Conservation (phyloP, 192 early-diverging fungal genomes). For the Gonapodya prolifera region DNA sequence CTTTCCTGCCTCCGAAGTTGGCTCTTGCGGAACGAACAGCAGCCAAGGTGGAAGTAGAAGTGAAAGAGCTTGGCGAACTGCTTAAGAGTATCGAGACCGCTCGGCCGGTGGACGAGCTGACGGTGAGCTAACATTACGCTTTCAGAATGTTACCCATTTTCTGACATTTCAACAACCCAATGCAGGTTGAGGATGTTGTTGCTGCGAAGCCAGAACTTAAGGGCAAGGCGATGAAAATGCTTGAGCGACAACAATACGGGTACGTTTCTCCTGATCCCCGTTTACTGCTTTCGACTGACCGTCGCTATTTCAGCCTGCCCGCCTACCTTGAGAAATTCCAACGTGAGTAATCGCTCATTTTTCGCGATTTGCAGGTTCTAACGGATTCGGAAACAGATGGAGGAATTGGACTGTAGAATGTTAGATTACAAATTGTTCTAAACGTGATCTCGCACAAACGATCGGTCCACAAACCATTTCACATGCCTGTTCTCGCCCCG, state of each 20-base stretch:
- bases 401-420: neutral
- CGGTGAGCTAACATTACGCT: constrained; percentile 38
- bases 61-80: constrained; percentile 76
- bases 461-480: too few species aligned
- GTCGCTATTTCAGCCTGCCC: constrained; percentile 38
- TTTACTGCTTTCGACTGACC: neutral
- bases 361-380: too few species aligned
- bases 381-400: neutral
- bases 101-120: constrained; percentile 86
- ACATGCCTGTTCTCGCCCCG: too few species aligned
- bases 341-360: neutral
- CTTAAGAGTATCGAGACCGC: constrained; percentile 86
- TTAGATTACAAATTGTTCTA: neutral
- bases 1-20: constrained; percentile 45
- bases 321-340: constrained; percentile 91
- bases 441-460: neutral
- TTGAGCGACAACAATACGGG: constrained; percentile 77
- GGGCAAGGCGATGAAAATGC: constrained; percentile 76
- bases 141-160: constrained; percentile 9
- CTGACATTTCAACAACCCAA: constrained; percentile 4
- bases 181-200: constrained; percentile 82
- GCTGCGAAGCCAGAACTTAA: constrained; percentile 86
- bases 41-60: constrained; percentile 69
- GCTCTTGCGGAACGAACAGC: constrained; percentile 71
- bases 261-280: neutral